Evolutionary conservation across 2,329 filamentous ascomycete genomes (phyloP).

Genomic region (Ceratocystis colombiana): DNA sequence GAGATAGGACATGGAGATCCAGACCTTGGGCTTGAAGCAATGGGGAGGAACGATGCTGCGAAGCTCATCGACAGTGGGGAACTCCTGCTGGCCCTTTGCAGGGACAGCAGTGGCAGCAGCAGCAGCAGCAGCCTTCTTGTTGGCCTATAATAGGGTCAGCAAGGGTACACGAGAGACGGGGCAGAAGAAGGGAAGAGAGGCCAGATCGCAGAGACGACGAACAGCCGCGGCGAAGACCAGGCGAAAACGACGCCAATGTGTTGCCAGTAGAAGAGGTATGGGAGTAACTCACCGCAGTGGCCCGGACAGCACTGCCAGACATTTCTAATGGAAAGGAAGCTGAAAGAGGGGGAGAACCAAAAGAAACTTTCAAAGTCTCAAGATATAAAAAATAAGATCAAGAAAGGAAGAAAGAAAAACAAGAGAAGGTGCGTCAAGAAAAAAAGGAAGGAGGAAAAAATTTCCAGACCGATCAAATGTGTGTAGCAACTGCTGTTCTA

Average conservation of each 20-base stretch:
- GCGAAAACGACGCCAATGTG: neutral
- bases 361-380: slow-evolving; percentile 18
- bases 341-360: slow-evolving; percentile 15
- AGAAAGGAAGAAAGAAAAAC: slow-evolving; percentile 16
- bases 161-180: slow-evolving; percentile 6
- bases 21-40: slow-evolving; percentile 49
- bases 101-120: neutral
- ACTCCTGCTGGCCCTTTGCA: slow-evolving; percentile 21
- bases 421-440: slow-evolving; percentile 15
- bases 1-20: slow-evolving; percentile 46
- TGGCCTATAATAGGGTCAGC: slow-evolving; percentile 21
- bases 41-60: slow-evolving; percentile 48
- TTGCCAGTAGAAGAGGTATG: neutral
- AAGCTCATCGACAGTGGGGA: slow-evolving; percentile 41
- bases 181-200: slow-evolving; percentile 12
- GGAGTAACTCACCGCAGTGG: slow-evolving; percentile 12
- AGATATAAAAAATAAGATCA: neutral
- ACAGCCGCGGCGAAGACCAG: neutral
- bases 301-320: slow-evolving; percentile 18
- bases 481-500: slow-evolving; percentile 3
- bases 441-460: slow-evolving; percentile 10
- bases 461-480: neutral
- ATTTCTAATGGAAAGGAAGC: slow-evolving; percentile 20
- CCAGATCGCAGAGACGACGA: neutral
- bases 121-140: slow-evolving; percentile 14